Evolutionary conservation across 1,284 basidiomycete genomes (phyloP).

Genomic region (Trichosporon sp.): DNA sequence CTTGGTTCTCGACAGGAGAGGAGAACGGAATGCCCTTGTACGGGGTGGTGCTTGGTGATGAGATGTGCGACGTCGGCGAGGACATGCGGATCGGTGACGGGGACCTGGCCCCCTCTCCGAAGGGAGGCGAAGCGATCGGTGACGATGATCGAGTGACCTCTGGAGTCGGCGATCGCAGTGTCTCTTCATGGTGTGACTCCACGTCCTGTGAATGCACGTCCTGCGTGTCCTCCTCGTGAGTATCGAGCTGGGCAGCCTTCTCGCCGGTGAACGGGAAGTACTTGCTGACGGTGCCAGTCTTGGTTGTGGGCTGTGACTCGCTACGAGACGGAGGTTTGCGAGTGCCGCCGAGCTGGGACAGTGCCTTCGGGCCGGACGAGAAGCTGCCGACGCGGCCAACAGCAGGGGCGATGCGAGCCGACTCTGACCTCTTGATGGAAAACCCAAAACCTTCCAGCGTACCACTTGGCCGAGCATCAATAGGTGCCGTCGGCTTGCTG

Average conservation of each 20-base stretch:
- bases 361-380: constrained; percentile 43
- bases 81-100: constrained; percentile 22
- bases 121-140: constrained; percentile 26
- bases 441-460: constrained; percentile 51
- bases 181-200: constrained; percentile 2
- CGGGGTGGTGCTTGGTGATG: constrained; percentile 25
- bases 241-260: constrained; percentile 24
- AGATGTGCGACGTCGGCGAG: constrained; percentile 16
- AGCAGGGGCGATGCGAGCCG: constrained; percentile 28
- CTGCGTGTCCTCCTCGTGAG: constrained; percentile 37
- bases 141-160: constrained; percentile 32
- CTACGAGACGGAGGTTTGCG: background rate
- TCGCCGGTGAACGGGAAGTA: constrained; percentile 42
- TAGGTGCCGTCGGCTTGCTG: background rate
- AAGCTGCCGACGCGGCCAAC: constrained; percentile 45
- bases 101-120: constrained; percentile 20
- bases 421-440: constrained; percentile 34
- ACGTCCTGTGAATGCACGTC: background rate
- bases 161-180: constrained; percentile 25
- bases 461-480: constrained; percentile 20
- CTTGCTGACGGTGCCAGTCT: constrained; percentile 36
- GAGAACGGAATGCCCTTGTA: constrained; percentile 20
- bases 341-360: constrained; percentile 41
- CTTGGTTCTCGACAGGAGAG: background rate
- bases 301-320: constrained; percentile 13